A percentile compares a stretch with the other conserved stretches of the same genome.
Evolutionary conservation across 371 early-diverging fungal species (phyloP).

Genomic region (Lichtheimia ornata): DNA sequence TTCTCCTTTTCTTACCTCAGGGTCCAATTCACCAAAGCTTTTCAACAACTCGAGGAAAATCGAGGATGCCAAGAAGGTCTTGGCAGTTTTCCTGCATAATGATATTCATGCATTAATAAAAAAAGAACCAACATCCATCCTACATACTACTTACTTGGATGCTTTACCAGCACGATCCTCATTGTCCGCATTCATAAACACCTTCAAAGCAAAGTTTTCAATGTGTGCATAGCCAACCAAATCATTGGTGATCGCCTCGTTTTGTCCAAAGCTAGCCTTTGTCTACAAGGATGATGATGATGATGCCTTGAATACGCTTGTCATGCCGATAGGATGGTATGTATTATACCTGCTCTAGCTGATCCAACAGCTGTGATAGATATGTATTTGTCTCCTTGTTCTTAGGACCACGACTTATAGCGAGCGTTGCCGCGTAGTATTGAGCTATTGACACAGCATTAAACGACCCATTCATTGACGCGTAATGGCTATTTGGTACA

Average conservation of each 20-base stretch:
- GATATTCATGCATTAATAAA: neutral
- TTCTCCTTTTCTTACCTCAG: conserved; percentile 46
- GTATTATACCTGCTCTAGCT: conserved; percentile 70
- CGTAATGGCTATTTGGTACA: conserved; percentile 27
- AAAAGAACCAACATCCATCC: neutral
- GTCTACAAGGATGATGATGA: conserved; percentile 24
- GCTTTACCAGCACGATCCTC: conserved; percentile 86
- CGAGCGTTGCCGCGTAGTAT: conserved; percentile 87
- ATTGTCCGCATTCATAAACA: conserved; percentile 91
- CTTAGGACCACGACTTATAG: conserved; percentile 65
- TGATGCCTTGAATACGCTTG: too few species aligned
- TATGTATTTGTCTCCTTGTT: conserved; percentile 65
- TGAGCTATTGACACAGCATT: conserved; percentile 58
- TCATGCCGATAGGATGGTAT: neutral
- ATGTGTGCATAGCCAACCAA: conserved; percentile 81
- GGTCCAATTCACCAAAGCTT: conserved; percentile 78
- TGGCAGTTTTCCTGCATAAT: conserved; percentile 74
- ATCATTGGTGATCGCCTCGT: conserved; percentile 81
- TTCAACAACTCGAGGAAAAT: conserved; percentile 81
- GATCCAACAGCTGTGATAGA: conserved; percentile 69
- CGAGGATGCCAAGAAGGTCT: conserved; percentile 83
- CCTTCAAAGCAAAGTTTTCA: conserved; percentile 85
- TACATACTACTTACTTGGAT: conserved; percentile 57
- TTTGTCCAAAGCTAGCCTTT: conserved; percentile 59
- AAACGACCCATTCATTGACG: neutral